phyloP scores from a whole-genome alignment of 176 grass and related monocot genomes.

The Avena sativa region DNA sequence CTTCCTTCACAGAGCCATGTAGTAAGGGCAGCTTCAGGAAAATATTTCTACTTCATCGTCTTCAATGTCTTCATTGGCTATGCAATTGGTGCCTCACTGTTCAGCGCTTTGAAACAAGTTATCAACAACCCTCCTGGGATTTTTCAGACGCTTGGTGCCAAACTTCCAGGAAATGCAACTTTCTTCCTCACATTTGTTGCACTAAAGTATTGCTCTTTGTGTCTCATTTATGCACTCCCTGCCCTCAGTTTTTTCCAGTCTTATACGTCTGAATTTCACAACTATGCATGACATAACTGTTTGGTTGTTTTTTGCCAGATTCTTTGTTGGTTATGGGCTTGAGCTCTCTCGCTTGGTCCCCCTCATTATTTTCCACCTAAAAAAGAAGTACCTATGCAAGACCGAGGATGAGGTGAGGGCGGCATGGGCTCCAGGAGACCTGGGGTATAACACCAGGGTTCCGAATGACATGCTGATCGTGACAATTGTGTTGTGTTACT shows the following conservation, averaged over 20 bases:
- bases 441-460: slow-evolving; percentile 74
- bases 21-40: slow-evolving; percentile 72
- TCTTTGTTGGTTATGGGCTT: slow-evolving; percentile 96
- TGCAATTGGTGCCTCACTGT: slow-evolving; percentile 58
- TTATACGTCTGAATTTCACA: slow-evolving; percentile 13
- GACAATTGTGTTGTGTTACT: slow-evolving; percentile 91
- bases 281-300: slow-evolving; percentile 22
- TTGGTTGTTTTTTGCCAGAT: slow-evolving; percentile 56
- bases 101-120: slow-evolving; percentile 46
- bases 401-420: slow-evolving; percentile 83
- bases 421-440: slow-evolving; percentile 78
- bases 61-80: slow-evolving; percentile 88
- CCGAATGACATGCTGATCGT: slow-evolving; percentile 89
- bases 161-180: slow-evolving; percentile 75
- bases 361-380: slow-evolving; percentile 91
- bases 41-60: slow-evolving; percentile 92
- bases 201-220: slow-evolving; percentile 68
- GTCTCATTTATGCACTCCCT: background rate
- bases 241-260: too few relatives aligned
- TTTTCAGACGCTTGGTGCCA: too few relatives aligned
- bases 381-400: slow-evolving; percentile 94
- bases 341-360: slow-evolving; percentile 89
- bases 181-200: slow-evolving; percentile 94
- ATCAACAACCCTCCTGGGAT: slow-evolving; percentile 16
- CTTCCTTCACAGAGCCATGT: slow-evolving; percentile 69